phyloP scores from a whole-genome alignment of 192 early-diverging fungal genomes.

The Rhizoclosmatium globosum region DNA sequence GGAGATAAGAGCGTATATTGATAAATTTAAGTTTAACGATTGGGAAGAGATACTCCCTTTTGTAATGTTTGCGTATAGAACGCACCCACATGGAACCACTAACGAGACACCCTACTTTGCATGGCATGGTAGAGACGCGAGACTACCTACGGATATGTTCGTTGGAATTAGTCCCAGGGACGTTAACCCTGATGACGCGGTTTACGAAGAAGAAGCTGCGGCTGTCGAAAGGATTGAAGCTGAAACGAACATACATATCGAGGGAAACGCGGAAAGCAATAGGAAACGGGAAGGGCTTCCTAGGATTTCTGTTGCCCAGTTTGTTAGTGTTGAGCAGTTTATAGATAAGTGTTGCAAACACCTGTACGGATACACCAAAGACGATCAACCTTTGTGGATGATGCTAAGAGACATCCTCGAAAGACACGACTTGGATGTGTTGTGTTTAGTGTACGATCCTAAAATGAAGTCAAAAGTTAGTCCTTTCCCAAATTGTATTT shows the following conservation, averaged over 20 bases:
- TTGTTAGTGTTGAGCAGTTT: not conserved
- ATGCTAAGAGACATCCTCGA: not conserved
- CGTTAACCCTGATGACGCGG: not conserved
- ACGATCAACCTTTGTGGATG: not conserved
- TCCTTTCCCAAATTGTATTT: not conserved
- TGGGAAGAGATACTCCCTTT: not conserved
- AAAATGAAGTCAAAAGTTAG: not conserved
- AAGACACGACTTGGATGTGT: not conserved
- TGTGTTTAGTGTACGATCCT: not conserved
- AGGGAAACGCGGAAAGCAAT: not conserved
- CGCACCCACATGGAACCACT: not conserved
- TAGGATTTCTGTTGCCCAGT: not conserved
- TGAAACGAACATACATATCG: not conserved
- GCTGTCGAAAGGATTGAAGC: not conserved
- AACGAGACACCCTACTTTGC: not conserved
- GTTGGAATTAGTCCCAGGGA: not conserved
- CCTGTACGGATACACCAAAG: not conserved
- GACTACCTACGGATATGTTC: not conserved
- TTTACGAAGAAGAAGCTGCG: too few species aligned
- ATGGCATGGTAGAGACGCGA: not conserved
- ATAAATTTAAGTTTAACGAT: not conserved
- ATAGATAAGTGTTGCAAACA: not conserved
- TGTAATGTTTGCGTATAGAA: not conserved
- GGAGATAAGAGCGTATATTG: not conserved
- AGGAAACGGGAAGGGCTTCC: not conserved